Conservation (phyloP, 306 rosid genomes). For the Pyrus communis region DNA sequence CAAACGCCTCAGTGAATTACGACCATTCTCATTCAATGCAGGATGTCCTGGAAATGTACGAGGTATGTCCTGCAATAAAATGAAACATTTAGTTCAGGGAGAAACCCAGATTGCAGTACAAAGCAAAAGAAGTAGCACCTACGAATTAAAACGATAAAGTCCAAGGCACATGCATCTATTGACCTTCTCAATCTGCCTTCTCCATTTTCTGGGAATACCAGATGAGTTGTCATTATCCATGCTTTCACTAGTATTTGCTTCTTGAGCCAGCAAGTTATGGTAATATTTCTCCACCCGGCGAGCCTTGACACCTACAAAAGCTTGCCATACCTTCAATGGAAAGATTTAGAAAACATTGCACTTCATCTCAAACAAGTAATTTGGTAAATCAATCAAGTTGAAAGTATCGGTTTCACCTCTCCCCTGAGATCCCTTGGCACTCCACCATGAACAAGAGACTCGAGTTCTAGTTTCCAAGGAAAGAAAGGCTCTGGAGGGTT, state of each 20-base stretch:
- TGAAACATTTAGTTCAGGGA: conserved; percentile 34
- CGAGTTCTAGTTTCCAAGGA: conserved; percentile 65
- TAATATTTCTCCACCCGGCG: conserved; percentile 73
- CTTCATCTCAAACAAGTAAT: conserved; percentile 21
- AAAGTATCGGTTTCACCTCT: conserved; percentile 53
- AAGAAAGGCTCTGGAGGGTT: conserved; percentile 29
- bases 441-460: conserved; percentile 83
- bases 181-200: conserved; percentile 99
- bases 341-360: conserved; percentile 33
- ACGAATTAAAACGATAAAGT: conserved; percentile 70
- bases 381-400: conserved; percentile 14
- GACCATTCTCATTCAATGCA: conserved; percentile 83
- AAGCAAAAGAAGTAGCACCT: conserved; percentile 81
- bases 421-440: conserved; percentile 91
- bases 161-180: conserved; percentile 88
- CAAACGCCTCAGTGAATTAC: conserved; percentile 82
- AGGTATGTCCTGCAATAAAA: conserved; percentile 78
- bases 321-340: conserved; percentile 93
- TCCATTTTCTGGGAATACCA: conserved; percentile 67
- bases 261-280: conserved; percentile 61
- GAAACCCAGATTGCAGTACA: conserved; percentile 39
- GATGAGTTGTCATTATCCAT: conserved; percentile 38
- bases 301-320: conserved; percentile 82
- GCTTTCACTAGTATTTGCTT: conserved; percentile 33
- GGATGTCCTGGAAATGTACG: conserved; percentile 98